Evolutionary conservation across 768 basidiomycete species (phyloP), one percentile per base, ranked within the genome.

Genomic region (Amanita jacksonii): DNA sequence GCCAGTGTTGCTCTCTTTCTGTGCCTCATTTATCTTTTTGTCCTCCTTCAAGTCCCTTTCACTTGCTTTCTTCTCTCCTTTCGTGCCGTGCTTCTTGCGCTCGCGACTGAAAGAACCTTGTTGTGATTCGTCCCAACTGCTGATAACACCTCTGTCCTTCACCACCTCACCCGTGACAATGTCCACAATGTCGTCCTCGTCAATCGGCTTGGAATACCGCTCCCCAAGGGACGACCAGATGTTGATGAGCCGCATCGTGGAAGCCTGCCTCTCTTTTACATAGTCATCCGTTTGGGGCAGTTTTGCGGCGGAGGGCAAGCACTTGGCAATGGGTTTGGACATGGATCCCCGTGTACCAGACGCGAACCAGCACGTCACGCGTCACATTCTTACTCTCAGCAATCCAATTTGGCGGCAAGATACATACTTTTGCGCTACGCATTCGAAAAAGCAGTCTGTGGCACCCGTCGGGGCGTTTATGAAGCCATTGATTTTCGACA

Each of bases 141-240:
- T 60, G 36, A 84, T 62, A 3, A 84, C 71, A 1, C 86, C 86
- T 47, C 82, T 74, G 57, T 89, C 82, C 52, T 74, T 77, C 46
- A 85, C 64, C 32, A 89, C 67, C 48, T 72, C 58, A 8, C 69
- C 73, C 8, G 75, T 77, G 43, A 66, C 63, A 2, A 90, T 62
- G 54, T 88, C 81, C 24, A 89, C 67, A 36, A 88, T 79, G 57
- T 90, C 86, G 58, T 89, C 86, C 54, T 88, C 79, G 51, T 85
- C 82, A 30, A 85, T 62, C 34, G 71, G 69, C 40, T 74, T 70
- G 25, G 73, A 69, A 55, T 87, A 82, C 19, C 82, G 73, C 38
- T 81, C 76, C 3, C 74, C 84, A 3, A 89, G 73, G 41, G 74
- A 67, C 20, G 73, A 67, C 85, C 86, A 87, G 10, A 74, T 64